Base-by-base conservation (phyloP, 2,329 filamentous ascomycete genomes). In the Penicillium sp. region DNA sequence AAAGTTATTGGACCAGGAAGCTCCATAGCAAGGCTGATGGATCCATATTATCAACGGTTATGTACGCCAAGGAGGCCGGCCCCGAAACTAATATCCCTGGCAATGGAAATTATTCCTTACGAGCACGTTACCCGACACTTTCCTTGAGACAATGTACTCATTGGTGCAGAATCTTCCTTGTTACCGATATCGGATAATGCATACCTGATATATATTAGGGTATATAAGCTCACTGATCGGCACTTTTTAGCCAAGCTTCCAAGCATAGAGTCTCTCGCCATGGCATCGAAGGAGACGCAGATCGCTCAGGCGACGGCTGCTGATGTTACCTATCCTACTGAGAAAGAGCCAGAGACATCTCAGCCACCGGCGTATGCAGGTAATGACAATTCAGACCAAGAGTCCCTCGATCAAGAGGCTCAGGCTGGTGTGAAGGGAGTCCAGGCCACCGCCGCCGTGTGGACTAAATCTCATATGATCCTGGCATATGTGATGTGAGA, bases 371-470 rank as follows among this genome's bases (percentile, higher is more conserved):
- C 4, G 14, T 20, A 40, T 29, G 13, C 20, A 3, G 9, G 20
- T 32, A 35, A 53, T 39, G 34, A 11, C 6, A 42, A 34, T 11
- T 35, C 47, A 13, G 51, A 51, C 18, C 48, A 58, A 11, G 47
- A 55, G 7, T 38, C 53, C 10, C 31, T 60, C 2, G 55, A 60
- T n/a, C 38, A 53, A 38, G 56, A 60, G 35, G 55, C 58, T 14
- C 58, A 60, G 44, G 52, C 50, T 47, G 58, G 58, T 55, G 56
- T 56, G 14, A 53, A 55, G 38, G 56, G 46, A 26, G 51, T 56
- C 1, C 58, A 60, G 37, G 58, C 58, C 2, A 32, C 50, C 14
- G 50, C 58, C 0, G 43, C 35, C 8, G 58, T 52, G 11, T 60
- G 58, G 58, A 58, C 58, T 5, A 58, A 50, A 35, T 51, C 47